Conservation (phyloP, 176 grass and related monocot genomes). For the Aegilops tauschii region DNA sequence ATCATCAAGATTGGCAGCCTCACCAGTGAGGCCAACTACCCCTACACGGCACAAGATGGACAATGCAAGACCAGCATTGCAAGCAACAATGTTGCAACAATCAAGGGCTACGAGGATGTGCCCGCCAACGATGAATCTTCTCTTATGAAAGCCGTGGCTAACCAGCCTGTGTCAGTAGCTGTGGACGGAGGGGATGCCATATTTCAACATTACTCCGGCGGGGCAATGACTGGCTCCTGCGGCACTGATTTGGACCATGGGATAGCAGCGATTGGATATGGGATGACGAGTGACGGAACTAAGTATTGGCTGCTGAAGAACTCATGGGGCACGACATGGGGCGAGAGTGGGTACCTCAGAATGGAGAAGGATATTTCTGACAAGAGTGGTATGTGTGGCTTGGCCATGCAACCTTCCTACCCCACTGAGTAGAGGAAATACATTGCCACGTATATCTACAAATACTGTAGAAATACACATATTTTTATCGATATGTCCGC, state of each 20-base stretch:
- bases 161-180: not conserved
- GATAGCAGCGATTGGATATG: not conserved
- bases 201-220: not conserved
- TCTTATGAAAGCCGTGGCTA: not conserved
- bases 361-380: not conserved
- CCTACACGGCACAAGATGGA: not conserved
- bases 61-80: not conserved
- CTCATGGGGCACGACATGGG: not conserved
- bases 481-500: not conserved
- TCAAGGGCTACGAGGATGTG: not conserved
- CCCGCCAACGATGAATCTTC: not conserved
- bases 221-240: not conserved
- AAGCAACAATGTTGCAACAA: not conserved
- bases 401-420: not conserved
- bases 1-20: not conserved
- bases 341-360: not conserved
- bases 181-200: not conserved
- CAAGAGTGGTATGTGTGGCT: not conserved
- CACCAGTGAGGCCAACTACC: not conserved
- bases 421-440: not conserved
- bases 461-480: not conserved
- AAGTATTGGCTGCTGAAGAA: not conserved
- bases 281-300: not conserved
- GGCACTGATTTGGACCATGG: not conserved
- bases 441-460: not conserved